Evolutionary conservation across 2,329 filamentous ascomycete species (phyloP).

Genomic region (Colletotrichum sp.): DNA sequence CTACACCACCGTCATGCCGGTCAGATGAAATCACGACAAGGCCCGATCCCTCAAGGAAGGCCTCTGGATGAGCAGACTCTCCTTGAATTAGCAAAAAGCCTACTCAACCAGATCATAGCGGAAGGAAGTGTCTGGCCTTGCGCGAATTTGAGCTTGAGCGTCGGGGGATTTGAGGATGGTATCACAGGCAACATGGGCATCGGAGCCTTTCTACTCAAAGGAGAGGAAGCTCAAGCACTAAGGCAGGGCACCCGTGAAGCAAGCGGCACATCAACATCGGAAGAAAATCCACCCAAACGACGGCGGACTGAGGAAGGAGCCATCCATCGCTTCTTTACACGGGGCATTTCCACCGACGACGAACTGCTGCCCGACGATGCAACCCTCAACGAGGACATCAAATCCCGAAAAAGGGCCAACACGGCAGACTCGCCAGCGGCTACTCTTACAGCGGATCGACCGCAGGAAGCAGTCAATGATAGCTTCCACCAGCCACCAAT

Average conservation of each 20-base stretch:
- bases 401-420: slow-evolving; percentile 16
- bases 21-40: slow-evolving; percentile 76
- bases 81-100: slow-evolving; percentile 75
- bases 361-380: slow-evolving; percentile 24
- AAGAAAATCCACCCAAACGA: slow-evolving; percentile 37
- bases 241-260: slow-evolving; percentile 38
- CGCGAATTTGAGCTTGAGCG: slow-evolving; percentile 84
- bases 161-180: slow-evolving; percentile 92
- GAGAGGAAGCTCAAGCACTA: slow-evolving; percentile 64
- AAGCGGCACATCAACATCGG: neutral
- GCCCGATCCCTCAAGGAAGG: slow-evolving; percentile 77
- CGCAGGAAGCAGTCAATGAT: neutral
- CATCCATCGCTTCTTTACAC: slow-evolving; percentile 64
- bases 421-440: slow-evolving; percentile 1
- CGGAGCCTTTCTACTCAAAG: slow-evolving; percentile 81
- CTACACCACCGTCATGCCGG: slow-evolving; percentile 78
- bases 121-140: slow-evolving; percentile 90
- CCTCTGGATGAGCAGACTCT: slow-evolving; percentile 73
- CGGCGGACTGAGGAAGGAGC: slow-evolving; percentile 50
- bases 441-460: neutral
- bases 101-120: slow-evolving; percentile 77
- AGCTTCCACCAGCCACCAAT: slow-evolving; percentile 32
- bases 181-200: slow-evolving; percentile 85
- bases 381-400: neutral
- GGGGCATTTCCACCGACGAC: slow-evolving; percentile 35